Base-by-base conservation (phyloP, 2,329 filamentous ascomycete genomes). In the Penicillium sp. region DNA sequence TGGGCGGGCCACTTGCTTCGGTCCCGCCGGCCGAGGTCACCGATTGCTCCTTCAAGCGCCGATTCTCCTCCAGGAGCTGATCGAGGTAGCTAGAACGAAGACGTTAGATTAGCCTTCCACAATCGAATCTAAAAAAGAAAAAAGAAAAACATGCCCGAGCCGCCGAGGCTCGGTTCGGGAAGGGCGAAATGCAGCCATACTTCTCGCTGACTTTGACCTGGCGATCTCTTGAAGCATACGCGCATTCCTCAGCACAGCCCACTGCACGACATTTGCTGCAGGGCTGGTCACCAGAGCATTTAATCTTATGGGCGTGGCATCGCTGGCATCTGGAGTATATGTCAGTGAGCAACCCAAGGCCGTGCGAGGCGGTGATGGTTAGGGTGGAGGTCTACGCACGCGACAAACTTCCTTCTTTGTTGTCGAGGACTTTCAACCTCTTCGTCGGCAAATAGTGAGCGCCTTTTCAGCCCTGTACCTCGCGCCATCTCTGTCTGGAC, bases 271-370 rank as follows among this genome's bases (percentile, higher is more conserved):
- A 81, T 41, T 78, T 76, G 37, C 65, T 69, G 57, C 79, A 82
- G 1, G 79, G 79, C 25, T 74, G 71, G 3, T 76, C 74, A 0
- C 79, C 79, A 0, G 79, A 81, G 57, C 79, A 81, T 62, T 79
- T 81, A 28, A 81, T 79, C 60, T 82, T 81, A 34, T 80, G 79
- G 0, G 71, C 62, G 67, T 81, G 79, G 52, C 79, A 81, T 61
- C 78, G 68, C 61, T 78, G 75, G 49, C 79, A 81, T 4, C 73
- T 73, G 58, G 45, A 61, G 54, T 1, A n/a, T 41, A 42, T 31
- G 14, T 53, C 4, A 35, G 52, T 55, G 37, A 45, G 38, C 17
- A 28, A 28, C 25, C 25, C 1, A 28, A 28, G 25, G 25, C 4
- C 4, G 25, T 28, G 25, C 6, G 6, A 28, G 22, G 20, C 7